Evolutionary conservation across 2,329 filamentous ascomycete species (phyloP).

Genomic region (Zymoseptoria passerinii): DNA sequence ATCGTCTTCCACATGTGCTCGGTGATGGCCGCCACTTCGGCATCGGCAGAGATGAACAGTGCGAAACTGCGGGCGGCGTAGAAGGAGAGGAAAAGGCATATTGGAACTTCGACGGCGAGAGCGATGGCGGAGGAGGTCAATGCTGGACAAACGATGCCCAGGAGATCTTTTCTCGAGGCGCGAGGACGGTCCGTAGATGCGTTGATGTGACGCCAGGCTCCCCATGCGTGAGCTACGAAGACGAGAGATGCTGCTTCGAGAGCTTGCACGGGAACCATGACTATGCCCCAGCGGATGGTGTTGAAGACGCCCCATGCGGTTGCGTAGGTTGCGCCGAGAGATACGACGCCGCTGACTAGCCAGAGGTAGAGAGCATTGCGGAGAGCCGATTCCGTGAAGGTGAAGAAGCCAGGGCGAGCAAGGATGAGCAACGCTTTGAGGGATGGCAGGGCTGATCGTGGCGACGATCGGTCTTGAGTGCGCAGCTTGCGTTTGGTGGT

Average conservation of each 20-base stretch:
- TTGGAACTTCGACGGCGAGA: slow-evolving; percentile 50
- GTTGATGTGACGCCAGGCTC: slow-evolving; percentile 37
- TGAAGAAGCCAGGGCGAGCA: slow-evolving; percentile 49
- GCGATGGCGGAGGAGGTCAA: slow-evolving; percentile 47
- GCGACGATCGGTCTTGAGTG: not conserved
- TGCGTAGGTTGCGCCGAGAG: slow-evolving; percentile 55
- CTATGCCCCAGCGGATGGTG: slow-evolving; percentile 63
- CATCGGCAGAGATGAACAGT: slow-evolving; percentile 50
- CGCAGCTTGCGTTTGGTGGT: slow-evolving; percentile 27
- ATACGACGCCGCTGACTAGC: slow-evolving; percentile 57
- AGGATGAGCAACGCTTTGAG: slow-evolving; percentile 44
- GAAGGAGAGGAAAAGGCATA: slow-evolving; percentile 54
- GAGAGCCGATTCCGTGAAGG: slow-evolving; percentile 56
- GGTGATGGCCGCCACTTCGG: slow-evolving; percentile 51
- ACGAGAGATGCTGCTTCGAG: slow-evolving; percentile 57
- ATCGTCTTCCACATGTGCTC: slow-evolving; percentile 56
- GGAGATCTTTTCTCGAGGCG: slow-evolving; percentile 12
- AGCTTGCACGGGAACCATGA: slow-evolving; percentile 64
- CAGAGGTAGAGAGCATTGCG: slow-evolving; percentile 64
- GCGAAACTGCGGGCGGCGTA: slow-evolving; percentile 55
- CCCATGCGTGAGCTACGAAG: slow-evolving; percentile 62
- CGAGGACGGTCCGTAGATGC: slow-evolving; percentile 4
- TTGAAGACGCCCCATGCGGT: slow-evolving; percentile 68
- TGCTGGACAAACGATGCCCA: slow-evolving; percentile 44
- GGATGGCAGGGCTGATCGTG: slow-evolving; percentile 27